Base-by-base conservation (phyloP, 176 grass and related monocot species). In the Echinochloa phyllopogon region DNA sequence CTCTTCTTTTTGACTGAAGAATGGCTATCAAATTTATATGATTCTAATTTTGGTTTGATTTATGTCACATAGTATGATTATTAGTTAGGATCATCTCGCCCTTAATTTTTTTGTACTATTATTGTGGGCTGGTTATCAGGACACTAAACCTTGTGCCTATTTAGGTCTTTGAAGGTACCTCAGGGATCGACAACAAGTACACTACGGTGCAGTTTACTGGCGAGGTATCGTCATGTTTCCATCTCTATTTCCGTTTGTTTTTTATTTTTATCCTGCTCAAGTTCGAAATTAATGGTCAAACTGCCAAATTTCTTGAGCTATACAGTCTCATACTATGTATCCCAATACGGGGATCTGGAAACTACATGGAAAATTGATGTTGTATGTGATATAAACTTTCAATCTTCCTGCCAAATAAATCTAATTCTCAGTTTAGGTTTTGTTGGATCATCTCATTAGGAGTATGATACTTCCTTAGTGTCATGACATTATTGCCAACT, bases 121-220 rank as follows among this genome's bases (percentile, higher is more conserved):
- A 44, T 14, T 79, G 6, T 7, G 63, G 55, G 10, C 4, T 74
- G 55, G 13, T 10, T 44, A 79, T 65, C 53, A 65, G 74, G 42
- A 86, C 70, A 53, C 64, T 90, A 55, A 75, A 52, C 13, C 50
- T 45, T 11, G 1, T 69, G 59, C 23, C 52, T 92, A 55, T 72
- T 74, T 62, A 97, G 94, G 94, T 97, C 17, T 97, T 97, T 84
- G 94, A 97, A 84, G 94, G 94, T 79, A 97, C 94, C 62, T 97
- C 94, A 73, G 94, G 94, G 59, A 97, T 97, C 62, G 94, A 97
- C 83, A 97, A 88, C 89, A 97, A 97, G 68, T 97, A 90, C 74
- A 97, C 92, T 48, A 97, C 94, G 3, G 94, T 97, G 53, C 94
- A 94, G 79, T 97, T 97, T 74, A 97, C 94, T 4, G 94, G 94